Base-by-base conservation (phyloP, 345 rosid genomes). In the Psidium guajava region DNA sequence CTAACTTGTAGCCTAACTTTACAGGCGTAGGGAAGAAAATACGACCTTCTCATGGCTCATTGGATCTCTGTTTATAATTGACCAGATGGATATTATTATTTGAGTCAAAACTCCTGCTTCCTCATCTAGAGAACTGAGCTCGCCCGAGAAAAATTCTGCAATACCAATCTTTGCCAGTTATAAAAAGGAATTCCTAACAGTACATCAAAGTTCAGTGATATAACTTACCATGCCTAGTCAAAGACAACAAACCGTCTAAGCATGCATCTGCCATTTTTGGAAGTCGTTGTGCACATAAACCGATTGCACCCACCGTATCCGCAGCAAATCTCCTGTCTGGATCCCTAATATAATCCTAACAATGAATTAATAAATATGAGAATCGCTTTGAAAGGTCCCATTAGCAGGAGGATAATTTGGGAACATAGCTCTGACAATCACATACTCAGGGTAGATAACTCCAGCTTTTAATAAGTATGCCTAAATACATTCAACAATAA, bases 321-420 rank as follows among this genome's bases (percentile, higher is more conserved):
- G 98, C 98, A 85, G 99, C 96, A 91, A 97, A 93, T 89, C 89
- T 92, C 92, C 98, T 89, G 91, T 96, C 98, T 85, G 98, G 98
- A 90, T 95, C 98, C 89, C 93, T 92, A 53, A 95, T 89, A 90
- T 97, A 96, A 91, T 97, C 99, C 99, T 97, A 90, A 85, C 80
- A 90, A 83, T 84, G 85, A 53, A 59, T 80, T 55, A 86, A 85
- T 88, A 82, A 88, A 88, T 40, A 88, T 87, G 89, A 93, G 90
- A 84, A 83, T 85, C 86, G 83, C 74, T 86, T 86, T 75, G 88
- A 80, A 52, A 27, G 59, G 16, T 52, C 42, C 47, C 36, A 47
- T 36, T 18, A 69, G 47, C 22, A 18, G 80, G 47, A 69, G 25
- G 80, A 36, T 9, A 69, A 69, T 69, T 36, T 36, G 47, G 47